Evolutionary conservation across 805 yeast species (phyloP).

Genomic region (Candida bentonensis): DNA sequence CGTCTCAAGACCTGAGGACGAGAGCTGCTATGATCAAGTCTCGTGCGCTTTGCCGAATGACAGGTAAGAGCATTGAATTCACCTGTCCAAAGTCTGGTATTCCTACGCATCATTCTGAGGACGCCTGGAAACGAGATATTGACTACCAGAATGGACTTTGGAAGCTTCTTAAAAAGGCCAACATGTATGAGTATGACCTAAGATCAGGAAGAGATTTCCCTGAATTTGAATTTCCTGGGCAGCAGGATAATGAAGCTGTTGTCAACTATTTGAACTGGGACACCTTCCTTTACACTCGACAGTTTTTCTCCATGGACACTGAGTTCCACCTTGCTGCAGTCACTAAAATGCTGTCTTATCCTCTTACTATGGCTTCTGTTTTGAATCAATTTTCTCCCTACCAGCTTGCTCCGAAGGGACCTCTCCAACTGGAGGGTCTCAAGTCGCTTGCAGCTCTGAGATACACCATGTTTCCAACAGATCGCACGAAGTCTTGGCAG

Average conservation of each 20-base stretch:
- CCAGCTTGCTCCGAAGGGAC: constrained; percentile 66
- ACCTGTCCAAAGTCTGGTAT: constrained; percentile 92
- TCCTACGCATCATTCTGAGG: constrained; percentile 85
- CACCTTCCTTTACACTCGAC: constrained; percentile 80
- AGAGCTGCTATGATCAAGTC: constrained; percentile 86
- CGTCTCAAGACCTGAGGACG: constrained; percentile 72
- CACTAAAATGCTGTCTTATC: constrained; percentile 87
- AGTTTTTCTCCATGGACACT: constrained; percentile 90
- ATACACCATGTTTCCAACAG: constrained; percentile 73
- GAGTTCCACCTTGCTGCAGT: constrained; percentile 92
- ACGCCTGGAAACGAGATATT: constrained; percentile 75
- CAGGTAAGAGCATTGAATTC: constrained; percentile 61
- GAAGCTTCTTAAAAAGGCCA: constrained; percentile 70
- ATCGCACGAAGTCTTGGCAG: constrained; percentile 42
- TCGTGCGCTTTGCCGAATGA: constrained; percentile 82
- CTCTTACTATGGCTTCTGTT: constrained; percentile 73
- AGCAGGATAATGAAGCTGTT: constrained; percentile 55
- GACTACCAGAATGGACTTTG: constrained; percentile 50
- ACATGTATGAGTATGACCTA: constrained; percentile 86
- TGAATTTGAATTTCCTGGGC: constrained; percentile 84
- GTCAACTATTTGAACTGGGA: constrained; percentile 85
- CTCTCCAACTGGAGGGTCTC: constrained; percentile 81
- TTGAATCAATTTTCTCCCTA: constrained; percentile 82
- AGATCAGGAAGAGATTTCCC: constrained; percentile 91
- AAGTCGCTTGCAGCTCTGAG: constrained; percentile 86